Conservation (phyloP, 1,139 yeast species). For the Blastobotrys arbuscula region DNA sequence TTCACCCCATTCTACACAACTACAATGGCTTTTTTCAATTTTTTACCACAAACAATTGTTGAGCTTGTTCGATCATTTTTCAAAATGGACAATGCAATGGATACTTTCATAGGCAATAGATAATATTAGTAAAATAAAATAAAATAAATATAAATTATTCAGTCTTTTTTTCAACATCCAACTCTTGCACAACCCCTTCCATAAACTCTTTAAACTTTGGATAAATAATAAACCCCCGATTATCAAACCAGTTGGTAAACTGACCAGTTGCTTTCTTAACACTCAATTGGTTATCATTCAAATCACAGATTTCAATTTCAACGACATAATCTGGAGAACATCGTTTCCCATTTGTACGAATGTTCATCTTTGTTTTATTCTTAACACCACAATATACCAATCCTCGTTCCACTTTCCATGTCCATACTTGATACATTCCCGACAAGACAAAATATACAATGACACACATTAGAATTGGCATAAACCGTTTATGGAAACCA, state of each 20-base stretch:
- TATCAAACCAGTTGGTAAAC: constrained; percentile 28
- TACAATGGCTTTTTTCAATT: constrained; percentile 57
- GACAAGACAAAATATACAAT: constrained; percentile 48
- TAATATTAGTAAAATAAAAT: background rate
- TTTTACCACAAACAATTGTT: constrained; percentile 67
- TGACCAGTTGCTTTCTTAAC: constrained; percentile 10
- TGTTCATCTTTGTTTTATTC: constrained; percentile 27
- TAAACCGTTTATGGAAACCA: constrained; percentile 40
- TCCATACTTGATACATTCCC: constrained; percentile 44
- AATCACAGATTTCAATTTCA: constrained; percentile 31
- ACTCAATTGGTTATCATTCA: constrained; percentile 18
- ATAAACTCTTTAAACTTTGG: constrained; percentile 21
- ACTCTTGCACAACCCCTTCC: constrained; percentile 6
- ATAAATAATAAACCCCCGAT: constrained; percentile 27
- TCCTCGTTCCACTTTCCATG: constrained; percentile 47
- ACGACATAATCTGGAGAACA: constrained; percentile 44
- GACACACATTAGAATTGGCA: constrained; percentile 43
- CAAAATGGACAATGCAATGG: constrained; percentile 51
- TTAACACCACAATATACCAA: constrained; percentile 57
- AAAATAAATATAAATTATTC: background rate
- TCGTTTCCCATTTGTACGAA: constrained; percentile 32
- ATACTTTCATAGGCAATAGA: constrained; percentile 9
- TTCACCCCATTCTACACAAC: constrained; percentile 69
- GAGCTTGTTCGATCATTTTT: constrained; percentile 47
- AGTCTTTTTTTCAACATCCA: constrained; percentile 7